Percentiles rank a stretch among this genome's conserved stretches.
Evolutionary conservation across 1,139 yeast genomes (phyloP).

Genomic region (Pichia sp.): DNA sequence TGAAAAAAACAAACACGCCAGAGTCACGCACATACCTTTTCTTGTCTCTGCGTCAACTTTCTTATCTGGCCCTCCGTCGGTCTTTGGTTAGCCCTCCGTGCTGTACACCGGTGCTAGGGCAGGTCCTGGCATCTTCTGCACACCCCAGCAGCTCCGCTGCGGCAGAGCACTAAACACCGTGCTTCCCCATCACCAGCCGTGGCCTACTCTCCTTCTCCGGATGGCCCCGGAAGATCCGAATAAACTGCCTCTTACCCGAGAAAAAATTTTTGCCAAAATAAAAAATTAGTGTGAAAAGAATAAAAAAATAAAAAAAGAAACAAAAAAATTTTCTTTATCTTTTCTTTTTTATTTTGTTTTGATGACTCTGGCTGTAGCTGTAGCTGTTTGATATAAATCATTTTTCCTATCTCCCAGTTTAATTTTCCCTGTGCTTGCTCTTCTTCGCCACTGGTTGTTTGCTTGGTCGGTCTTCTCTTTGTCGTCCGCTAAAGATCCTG

Average conservation of each 20-base stretch:
- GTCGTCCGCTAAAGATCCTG: not conserved
- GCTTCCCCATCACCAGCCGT: not conserved
- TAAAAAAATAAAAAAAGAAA: not conserved
- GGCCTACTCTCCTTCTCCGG: not conserved
- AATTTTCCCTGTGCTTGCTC: not conserved
- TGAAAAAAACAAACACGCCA: not conserved
- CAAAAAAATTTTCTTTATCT: not conserved
- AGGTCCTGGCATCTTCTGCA: too few species aligned
- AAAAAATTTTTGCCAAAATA: not conserved
- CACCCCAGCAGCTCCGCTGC: too few species aligned
- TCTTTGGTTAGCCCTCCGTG: too few species aligned
- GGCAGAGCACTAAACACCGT: too few species aligned
- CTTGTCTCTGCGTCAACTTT: not conserved
- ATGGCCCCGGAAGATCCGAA: not conserved
- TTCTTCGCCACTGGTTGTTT: not conserved
- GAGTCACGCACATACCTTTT: not conserved
- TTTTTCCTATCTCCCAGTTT: not conserved
- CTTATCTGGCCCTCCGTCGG: not conserved
- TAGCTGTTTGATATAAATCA: not conserved
- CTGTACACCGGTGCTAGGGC: too few species aligned
- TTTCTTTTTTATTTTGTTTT: constrained; percentile 1
- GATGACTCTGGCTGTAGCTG: not conserved
- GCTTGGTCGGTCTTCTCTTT: not conserved
- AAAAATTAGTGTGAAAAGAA: not conserved
- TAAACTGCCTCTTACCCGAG: not conserved